Evolutionary conservation across 1,284 basidiomycete species (phyloP).

Genomic region (Apiotrichum sp.): DNA sequence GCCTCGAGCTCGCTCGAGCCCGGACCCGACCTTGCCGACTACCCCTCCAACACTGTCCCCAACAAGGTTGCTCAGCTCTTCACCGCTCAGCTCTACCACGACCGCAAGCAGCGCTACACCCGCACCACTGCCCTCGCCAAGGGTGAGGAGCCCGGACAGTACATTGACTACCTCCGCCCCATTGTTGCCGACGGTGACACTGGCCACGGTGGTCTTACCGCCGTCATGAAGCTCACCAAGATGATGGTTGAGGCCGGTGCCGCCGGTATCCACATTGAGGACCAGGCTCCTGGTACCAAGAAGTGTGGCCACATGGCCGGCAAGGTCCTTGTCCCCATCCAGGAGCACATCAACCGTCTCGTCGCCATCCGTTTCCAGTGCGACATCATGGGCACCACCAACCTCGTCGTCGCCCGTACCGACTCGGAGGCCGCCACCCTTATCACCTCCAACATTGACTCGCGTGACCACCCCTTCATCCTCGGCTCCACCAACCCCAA

Average conservation of each 20-base stretch:
- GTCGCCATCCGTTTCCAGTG: slow-evolving; percentile 70
- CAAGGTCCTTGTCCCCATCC: slow-evolving; percentile 59
- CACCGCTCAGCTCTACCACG: slow-evolving; percentile 60
- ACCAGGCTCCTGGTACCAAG: slow-evolving; percentile 58
- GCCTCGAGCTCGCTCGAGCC: slow-evolving; percentile 93
- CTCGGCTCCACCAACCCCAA: slow-evolving; percentile 78
- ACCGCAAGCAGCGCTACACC: slow-evolving; percentile 61
- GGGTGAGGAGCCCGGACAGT: slow-evolving; percentile 50
- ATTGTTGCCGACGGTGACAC: slow-evolving; percentile 94
- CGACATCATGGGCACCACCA: slow-evolving; percentile 73
- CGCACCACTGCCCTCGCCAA: slow-evolving; percentile 43
- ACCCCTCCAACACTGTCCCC: slow-evolving; percentile 59
- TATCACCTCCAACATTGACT: slow-evolving; percentile 94
- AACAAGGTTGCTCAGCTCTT: slow-evolving; percentile 61
- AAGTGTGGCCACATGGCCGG: slow-evolving; percentile 67
- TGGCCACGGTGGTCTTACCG: slow-evolving; percentile 65
- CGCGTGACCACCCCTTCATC: slow-evolving; percentile 94
- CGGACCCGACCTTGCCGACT: slow-evolving; percentile 87
- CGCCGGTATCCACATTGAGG: slow-evolving; percentile 69
- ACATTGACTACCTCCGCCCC: slow-evolving; percentile 80
- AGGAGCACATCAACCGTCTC: slow-evolving; percentile 72
- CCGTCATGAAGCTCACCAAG: slow-evolving; percentile 89
- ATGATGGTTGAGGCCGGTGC: slow-evolving; percentile 72
- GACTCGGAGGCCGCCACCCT: slow-evolving; percentile 90
- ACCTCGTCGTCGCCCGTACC: slow-evolving; percentile 67